phyloP scores from a whole-genome alignment of 1,284 basidiomycete species.

The Rugosomyces carneus region DNA sequence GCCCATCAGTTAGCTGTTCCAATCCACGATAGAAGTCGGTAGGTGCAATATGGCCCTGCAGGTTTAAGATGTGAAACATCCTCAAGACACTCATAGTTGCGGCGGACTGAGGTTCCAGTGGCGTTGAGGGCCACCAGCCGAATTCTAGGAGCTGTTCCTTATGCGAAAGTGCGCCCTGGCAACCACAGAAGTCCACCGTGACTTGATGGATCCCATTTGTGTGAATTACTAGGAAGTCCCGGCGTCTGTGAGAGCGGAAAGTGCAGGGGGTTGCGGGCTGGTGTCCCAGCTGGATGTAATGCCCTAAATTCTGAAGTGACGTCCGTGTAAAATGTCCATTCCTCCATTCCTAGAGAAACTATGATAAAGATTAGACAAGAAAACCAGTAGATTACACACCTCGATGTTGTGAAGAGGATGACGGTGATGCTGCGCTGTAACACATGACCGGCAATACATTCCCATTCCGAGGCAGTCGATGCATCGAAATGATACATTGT shows the following conservation, averaged over 20 bases:
- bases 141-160: slow-evolving; percentile 22
- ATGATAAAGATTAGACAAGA: neutral
- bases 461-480: neutral
- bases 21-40: slow-evolving; percentile 18
- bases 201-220: slow-evolving; percentile 26
- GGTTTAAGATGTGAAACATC: slow-evolving; percentile 21
- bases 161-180: slow-evolving; percentile 13
- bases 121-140: slow-evolving; percentile 21
- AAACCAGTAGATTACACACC: neutral
- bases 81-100: slow-evolving; percentile 24
- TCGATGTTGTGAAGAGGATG: slow-evolving; percentile 2
- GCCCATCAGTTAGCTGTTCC: neutral
- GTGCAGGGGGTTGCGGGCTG: slow-evolving; percentile 6
- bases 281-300: slow-evolving; percentile 22
- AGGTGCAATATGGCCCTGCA: slow-evolving; percentile 17
- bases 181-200: slow-evolving; percentile 27
- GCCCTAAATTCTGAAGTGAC: slow-evolving; percentile 15
- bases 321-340: neutral
- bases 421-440: neutral
- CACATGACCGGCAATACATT: neutral
- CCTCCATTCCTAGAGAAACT: neutral
- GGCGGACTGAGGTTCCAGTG: slow-evolving; percentile 19
- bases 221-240: slow-evolving; percentile 24
- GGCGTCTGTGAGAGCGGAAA: slow-evolving; percentile 6
- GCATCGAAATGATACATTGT: neutral